Evolutionary conservation across 441 rosid species (phyloP).

Genomic region (Syzygium syzygioides): DNA sequence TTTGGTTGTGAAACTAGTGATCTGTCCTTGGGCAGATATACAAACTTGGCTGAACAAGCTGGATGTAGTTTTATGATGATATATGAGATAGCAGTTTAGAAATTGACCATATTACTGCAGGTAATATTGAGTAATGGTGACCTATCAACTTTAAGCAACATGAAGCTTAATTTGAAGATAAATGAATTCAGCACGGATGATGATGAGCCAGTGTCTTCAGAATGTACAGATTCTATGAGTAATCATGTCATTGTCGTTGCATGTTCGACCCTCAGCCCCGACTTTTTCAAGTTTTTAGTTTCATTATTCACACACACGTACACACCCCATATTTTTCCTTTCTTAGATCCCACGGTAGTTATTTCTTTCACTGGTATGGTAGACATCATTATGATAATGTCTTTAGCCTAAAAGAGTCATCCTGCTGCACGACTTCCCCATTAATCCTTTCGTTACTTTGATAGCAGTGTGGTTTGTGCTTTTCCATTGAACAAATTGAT

Average conservation of each 20-base stretch:
- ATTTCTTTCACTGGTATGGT: background rate
- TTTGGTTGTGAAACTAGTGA: background rate
- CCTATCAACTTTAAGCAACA: constrained; percentile 58
- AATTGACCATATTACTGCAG: constrained; percentile 18
- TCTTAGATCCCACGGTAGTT: background rate
- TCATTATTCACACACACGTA: background rate
- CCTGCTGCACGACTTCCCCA: background rate
- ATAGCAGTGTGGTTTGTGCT: background rate
- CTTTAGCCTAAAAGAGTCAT: background rate
- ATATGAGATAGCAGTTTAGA: background rate
- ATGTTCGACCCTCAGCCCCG: background rate
- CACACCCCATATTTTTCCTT: background rate
- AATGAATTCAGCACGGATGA: constrained; percentile 30
- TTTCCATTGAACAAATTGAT: background rate
- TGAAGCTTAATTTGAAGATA: constrained; percentile 64
- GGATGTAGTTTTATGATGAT: background rate
- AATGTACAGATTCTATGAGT: constrained; percentile 38
- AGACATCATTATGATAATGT: background rate
- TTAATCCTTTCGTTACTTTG: background rate
- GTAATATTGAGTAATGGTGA: constrained; percentile 74
- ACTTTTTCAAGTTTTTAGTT: background rate
- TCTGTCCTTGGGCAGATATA: background rate
- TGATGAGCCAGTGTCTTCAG: constrained; percentile 10
- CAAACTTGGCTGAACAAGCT: background rate
- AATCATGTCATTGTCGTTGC: background rate